phyloP scores from a whole-genome alignment of 495 filamentous ascomycete genomes.

The Pseudoneurospora amorphoporcata region DNA sequence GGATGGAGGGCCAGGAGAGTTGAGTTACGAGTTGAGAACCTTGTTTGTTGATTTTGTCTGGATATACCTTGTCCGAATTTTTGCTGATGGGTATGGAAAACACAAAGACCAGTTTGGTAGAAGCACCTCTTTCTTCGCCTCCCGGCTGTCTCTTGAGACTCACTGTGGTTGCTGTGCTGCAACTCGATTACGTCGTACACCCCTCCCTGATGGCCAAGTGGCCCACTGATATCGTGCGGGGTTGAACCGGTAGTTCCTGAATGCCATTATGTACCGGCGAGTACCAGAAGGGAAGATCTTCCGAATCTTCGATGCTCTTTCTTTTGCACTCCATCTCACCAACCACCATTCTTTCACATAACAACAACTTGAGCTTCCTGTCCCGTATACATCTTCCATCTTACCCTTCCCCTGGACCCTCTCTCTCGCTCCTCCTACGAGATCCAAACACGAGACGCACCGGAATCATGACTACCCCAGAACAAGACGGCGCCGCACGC shows the following conservation, averaged over 20 bases:
- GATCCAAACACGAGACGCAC: not conserved
- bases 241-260: not conserved
- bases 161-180: not conserved
- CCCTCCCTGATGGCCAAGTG: not conserved
- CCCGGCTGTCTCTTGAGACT: not conserved
- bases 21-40: not conserved
- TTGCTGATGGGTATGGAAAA: not conserved
- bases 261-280: not conserved
- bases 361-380: not conserved
- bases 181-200: not conserved
- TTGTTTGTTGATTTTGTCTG: not conserved
- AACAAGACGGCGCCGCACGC: not conserved
- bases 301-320: not conserved
- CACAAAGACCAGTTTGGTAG: not conserved
- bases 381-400: not conserved
- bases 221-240: not conserved
- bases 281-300: not conserved
- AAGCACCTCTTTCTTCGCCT: not conserved
- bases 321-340: too few relatives aligned
- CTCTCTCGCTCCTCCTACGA: not conserved
- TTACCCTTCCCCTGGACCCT: not conserved
- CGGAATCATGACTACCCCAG: not conserved
- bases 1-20: not conserved
- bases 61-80: not conserved
- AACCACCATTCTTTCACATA: not conserved